A percentile compares a stretch with the other conserved stretches of the same genome.
Conservation (phyloP, 257 asterid genomes). For the Verbascum thapsus region DNA sequence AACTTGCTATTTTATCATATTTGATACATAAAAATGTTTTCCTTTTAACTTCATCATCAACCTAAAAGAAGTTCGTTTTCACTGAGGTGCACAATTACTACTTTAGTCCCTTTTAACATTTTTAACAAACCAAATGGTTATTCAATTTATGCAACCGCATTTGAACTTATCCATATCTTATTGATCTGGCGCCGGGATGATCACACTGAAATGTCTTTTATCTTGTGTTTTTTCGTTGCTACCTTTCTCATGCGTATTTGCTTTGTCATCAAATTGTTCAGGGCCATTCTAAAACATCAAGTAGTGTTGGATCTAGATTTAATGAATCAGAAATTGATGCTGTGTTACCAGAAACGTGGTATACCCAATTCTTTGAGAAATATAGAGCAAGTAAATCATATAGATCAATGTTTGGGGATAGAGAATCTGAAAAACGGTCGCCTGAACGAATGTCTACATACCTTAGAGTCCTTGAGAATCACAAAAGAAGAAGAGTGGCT, state of each 20-base stretch:
- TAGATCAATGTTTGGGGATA: slow-evolving; percentile 62
- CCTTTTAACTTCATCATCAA: slow-evolving; percentile 5
- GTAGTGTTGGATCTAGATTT: slow-evolving; percentile 63
- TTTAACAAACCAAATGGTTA: slow-evolving; percentile 5
- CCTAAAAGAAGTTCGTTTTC: slow-evolving; percentile 15
- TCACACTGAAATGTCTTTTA: background rate
- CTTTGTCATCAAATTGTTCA: slow-evolving; percentile 31
- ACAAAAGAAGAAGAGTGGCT: slow-evolving; percentile 77
- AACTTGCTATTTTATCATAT: background rate
- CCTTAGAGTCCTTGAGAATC: slow-evolving; percentile 79
- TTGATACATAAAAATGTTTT: slow-evolving; percentile 10
- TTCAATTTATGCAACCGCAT: slow-evolving; percentile 8
- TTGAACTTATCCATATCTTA: slow-evolving; percentile 22
- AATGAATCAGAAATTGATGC: slow-evolving; percentile 64
- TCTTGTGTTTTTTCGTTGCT: background rate
- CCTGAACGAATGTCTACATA: slow-evolving; percentile 88
- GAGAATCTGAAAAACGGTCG: slow-evolving; percentile 81
- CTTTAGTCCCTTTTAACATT: background rate
- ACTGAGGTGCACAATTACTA: background rate
- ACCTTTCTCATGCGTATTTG: background rate
- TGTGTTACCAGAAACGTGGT: slow-evolving; percentile 84
- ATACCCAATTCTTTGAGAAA: slow-evolving; percentile 74
- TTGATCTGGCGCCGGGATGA: slow-evolving; percentile 21
- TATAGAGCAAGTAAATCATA: slow-evolving; percentile 72
- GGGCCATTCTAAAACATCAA: slow-evolving; percentile 58